Evolutionary conservation across 768 basidiomycete genomes (phyloP).

Genomic region (Kwoniella sp.): DNA sequence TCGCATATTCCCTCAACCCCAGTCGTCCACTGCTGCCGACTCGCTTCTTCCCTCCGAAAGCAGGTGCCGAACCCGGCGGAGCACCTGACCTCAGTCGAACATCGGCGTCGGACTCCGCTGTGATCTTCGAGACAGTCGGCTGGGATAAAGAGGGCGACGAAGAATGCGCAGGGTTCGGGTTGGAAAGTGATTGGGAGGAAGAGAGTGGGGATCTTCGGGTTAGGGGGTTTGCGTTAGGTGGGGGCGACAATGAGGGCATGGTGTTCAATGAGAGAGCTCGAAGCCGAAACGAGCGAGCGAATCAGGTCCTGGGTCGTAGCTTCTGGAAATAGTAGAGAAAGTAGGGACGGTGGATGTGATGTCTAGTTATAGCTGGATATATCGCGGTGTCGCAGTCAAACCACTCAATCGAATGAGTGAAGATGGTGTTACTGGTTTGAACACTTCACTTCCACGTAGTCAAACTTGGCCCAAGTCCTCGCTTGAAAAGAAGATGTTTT

Average conservation of each 20-base stretch:
- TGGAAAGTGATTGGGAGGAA: not conserved
- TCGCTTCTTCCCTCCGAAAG: slow-evolving; percentile 32
- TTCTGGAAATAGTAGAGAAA: too few relatives aligned
- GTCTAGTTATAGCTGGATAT: too few relatives aligned
- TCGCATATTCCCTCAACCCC: slow-evolving; percentile 39
- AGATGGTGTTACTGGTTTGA: too few relatives aligned
- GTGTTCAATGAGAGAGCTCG: not conserved
- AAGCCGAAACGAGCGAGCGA: not conserved
- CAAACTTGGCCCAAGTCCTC: too few relatives aligned
- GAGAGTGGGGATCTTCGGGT: slow-evolving; percentile 14
- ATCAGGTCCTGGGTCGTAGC: not conserved
- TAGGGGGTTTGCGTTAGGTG: slow-evolving; percentile 6
- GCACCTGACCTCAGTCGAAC: slow-evolving; percentile 22
- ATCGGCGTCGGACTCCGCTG: slow-evolving; percentile 40
- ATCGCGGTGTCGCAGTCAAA: too few relatives aligned
- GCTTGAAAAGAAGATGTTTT: too few relatives aligned
- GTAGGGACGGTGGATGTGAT: too few relatives aligned
- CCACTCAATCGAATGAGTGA: too few relatives aligned
- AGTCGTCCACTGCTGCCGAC: slow-evolving; percentile 24
- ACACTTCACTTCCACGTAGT: too few relatives aligned
- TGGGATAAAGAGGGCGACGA: slow-evolving; percentile 5
- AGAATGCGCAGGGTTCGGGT: not conserved
- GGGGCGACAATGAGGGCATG: not conserved
- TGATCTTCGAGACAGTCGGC: slow-evolving; percentile 5
- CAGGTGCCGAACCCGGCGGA: not conserved